phyloP scores from a whole-genome alignment of 2,329 filamentous ascomycete genomes.

The Sporothrix mexicana region DNA sequence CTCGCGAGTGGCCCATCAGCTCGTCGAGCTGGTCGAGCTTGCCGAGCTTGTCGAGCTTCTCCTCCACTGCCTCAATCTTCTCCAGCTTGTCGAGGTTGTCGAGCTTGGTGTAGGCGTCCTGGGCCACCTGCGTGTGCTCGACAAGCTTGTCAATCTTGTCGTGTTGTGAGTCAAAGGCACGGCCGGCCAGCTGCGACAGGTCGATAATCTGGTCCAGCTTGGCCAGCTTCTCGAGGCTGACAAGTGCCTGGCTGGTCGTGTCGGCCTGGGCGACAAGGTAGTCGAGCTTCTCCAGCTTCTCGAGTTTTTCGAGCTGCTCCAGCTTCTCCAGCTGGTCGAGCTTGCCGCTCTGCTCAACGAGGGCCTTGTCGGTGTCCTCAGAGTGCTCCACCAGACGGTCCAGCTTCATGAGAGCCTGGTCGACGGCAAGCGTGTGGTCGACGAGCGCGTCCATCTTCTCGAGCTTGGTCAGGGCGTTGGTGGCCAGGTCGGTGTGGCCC shows the following conservation, averaged over 20 bases:
- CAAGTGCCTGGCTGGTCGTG: slow-evolving; percentile 71
- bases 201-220: slow-evolving; percentile 36
- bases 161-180: slow-evolving; percentile 36
- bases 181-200: slow-evolving; percentile 32
- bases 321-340: slow-evolving; percentile 33
- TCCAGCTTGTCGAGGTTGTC: slow-evolving; percentile 50
- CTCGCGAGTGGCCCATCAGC: slow-evolving; percentile 66
- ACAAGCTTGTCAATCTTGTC: slow-evolving; percentile 35
- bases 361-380: slow-evolving; percentile 33
- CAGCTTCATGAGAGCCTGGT: slow-evolving; percentile 32
- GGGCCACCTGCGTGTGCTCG: slow-evolving; percentile 27
- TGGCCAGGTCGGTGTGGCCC: slow-evolving; percentile 67
- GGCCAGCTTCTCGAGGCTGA: slow-evolving; percentile 40
- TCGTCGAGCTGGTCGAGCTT: slow-evolving; percentile 64
- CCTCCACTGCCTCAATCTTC: slow-evolving; percentile 47
- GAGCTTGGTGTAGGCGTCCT: slow-evolving; percentile 26
- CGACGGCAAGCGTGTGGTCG: slow-evolving; percentile 34
- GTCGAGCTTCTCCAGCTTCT: slow-evolving; percentile 41
- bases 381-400: slow-evolving; percentile 37
- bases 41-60: slow-evolving; percentile 59
- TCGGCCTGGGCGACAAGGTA: slow-evolving; percentile 66
- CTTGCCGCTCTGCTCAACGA: slow-evolving; percentile 23
- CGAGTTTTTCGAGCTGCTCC: slow-evolving; percentile 30
- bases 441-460: slow-evolving; percentile 81
- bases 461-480: slow-evolving; percentile 74